Evolutionary conservation across 441 rosid genomes (phyloP), one percentile per base, ranked within the genome.

Genomic region (Melastoma candidum): DNA sequence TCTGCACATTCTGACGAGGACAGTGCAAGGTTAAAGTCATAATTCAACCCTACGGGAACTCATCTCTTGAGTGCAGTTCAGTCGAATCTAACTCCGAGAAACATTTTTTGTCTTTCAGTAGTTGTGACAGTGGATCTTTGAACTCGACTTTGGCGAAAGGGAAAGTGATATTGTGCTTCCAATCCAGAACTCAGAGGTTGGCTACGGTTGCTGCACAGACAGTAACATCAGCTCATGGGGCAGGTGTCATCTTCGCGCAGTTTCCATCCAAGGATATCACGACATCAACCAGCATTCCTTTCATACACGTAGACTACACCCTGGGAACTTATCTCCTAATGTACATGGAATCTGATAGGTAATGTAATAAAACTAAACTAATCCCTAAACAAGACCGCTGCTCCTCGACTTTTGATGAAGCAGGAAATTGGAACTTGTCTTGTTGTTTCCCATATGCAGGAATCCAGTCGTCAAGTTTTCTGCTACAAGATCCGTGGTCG

Each of bases 121-220:
- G 68, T 43, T 77, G 85, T 46, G 77, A 75, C 41, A 29, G 53
- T 26, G 77, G 67, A 52, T 68, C 70, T 17, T 56, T 76, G 50
- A 72, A 79, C 60, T 57, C 72, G 5, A 68, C 76, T 56, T 61
- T 72, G 66, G 77, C 76, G 9, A 72, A 56, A 56, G 85, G 85
- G 48, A 79, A 74, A 56, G 68, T 76, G 46, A 54, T 76, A 46
- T 56, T 79, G 17, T 76, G 82, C 62, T 74, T 79, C 63, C 80
- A 80, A 56, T 70, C 85, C n/a, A 64, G 59, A 49, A 60, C 68
- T n/a, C 78, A 66, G 63, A 76, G 80, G 39, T 66, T 71, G 32
- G 71, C 67, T 11, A 44, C 60, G 2, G 29, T 44, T 49, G 79
- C 81, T 22, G 44, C 59, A 13, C 57, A 26, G 17, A 68, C 74